Conservation (phyloP, 192 early-diverging fungal species). For the Allomyces macrogynus region DNA sequence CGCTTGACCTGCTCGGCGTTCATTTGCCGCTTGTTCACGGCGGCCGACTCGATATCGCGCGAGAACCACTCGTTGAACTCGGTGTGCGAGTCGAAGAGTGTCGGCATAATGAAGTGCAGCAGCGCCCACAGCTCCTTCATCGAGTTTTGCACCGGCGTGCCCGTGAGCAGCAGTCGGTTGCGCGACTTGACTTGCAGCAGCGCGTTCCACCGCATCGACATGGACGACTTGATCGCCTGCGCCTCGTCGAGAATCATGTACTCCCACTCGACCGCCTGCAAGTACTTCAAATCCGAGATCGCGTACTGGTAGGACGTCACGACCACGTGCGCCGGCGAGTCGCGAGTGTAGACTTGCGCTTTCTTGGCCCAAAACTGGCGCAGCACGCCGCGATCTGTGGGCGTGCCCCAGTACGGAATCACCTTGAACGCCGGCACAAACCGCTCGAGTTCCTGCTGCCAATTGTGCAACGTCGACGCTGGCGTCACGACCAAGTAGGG, state of each 20-base stretch:
- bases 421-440: conserved; percentile 63
- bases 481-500: conserved; percentile 80
- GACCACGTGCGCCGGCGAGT: conserved; percentile 71
- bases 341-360: conserved; percentile 42
- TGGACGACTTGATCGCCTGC: conserved; percentile 79
- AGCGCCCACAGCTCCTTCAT: conserved; percentile 90
- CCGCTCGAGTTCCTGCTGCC: conserved; percentile 69
- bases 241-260: conserved; percentile 93
- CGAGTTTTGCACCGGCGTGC: conserved; percentile 83
- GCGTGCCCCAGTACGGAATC: conserved; percentile 75
- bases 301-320: conserved; percentile 70
- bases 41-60: conserved; percentile 75
- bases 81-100: conserved; percentile 75
- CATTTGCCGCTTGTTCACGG: conserved; percentile 55
- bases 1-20: conserved; percentile 69
- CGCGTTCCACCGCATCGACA: conserved; percentile 48
- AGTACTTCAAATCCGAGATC: conserved; percentile 58
- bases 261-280: conserved; percentile 75
- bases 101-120: conserved; percentile 90
- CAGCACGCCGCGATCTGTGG: conserved; percentile 58
- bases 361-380: conserved; percentile 63
- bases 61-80: conserved; percentile 92
- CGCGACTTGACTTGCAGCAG: conserved; percentile 64
- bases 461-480: conserved; percentile 73
- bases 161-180: conserved; percentile 67